Conservation (phyloP, 2,329 filamentous ascomycete genomes). For the Nemania diffusa region DNA sequence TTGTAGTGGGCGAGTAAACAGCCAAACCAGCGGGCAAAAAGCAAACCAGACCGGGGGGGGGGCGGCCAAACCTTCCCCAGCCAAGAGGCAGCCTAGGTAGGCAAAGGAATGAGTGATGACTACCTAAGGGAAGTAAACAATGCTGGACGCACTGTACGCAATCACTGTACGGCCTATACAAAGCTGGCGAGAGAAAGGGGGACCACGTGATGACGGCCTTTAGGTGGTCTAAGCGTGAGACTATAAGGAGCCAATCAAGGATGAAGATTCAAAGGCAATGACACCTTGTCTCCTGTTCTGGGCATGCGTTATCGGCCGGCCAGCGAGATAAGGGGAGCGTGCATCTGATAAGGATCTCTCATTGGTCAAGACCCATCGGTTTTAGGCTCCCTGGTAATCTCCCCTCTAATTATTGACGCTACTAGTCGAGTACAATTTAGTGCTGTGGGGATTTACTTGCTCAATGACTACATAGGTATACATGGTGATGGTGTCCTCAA, state of each 20-base stretch:
- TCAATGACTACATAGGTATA: too few species aligned
- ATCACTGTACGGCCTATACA: slow-evolving; percentile 11
- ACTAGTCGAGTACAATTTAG: too few species aligned
- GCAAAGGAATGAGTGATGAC: slow-evolving; percentile 18
- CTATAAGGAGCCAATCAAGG: slow-evolving; percentile 12
- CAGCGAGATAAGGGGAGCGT: neutral
- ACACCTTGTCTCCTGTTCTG: slow-evolving; percentile 4
- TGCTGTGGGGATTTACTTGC: too few species aligned
- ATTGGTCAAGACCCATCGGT: neutral
- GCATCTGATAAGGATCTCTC: neutral
- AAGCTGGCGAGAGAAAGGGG: slow-evolving; percentile 6
- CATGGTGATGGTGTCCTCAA: too few species aligned
- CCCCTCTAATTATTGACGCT: neutral
- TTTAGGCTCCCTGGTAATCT: neutral
- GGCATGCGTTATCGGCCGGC: slow-evolving; percentile 6
- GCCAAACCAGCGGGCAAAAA: slow-evolving; percentile 23
- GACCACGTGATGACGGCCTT: neutral
- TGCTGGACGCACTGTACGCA: slow-evolving; percentile 10
- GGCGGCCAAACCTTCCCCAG: slow-evolving; percentile 28
- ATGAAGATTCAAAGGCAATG: neutral
- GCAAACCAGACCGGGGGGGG: slow-evolving; percentile 4
- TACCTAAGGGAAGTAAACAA: slow-evolving; percentile 16
- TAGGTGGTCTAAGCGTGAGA: neutral
- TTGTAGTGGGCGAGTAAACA: slow-evolving; percentile 23
- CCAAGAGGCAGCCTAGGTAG: slow-evolving; percentile 2